Evolutionary conservation across 2,329 filamentous ascomycete species (phyloP).

Genomic region (Byssothecium circinans): DNA sequence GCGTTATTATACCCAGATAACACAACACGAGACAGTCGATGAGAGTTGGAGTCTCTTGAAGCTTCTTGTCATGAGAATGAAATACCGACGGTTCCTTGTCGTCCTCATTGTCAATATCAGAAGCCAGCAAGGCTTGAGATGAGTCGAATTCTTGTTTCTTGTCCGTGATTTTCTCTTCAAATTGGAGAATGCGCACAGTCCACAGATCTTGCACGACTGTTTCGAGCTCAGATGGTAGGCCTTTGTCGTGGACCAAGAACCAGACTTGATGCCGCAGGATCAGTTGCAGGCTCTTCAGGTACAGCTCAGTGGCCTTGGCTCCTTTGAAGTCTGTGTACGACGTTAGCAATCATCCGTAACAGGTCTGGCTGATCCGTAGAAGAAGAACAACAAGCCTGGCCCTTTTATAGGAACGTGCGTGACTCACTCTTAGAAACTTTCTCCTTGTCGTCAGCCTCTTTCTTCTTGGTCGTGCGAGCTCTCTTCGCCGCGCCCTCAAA

Average conservation of each 20-base stretch:
- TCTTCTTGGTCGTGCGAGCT: constrained; percentile 58
- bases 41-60: constrained; percentile 62
- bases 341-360: constrained; percentile 21
- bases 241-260: constrained; percentile 69
- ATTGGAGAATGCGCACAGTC: constrained; percentile 68
- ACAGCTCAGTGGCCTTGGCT: constrained; percentile 71
- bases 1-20: constrained; percentile 75
- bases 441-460: constrained; percentile 51
- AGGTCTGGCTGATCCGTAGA: background rate
- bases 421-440: constrained; percentile 53
- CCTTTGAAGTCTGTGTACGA: constrained; percentile 61
- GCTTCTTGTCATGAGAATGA: constrained; percentile 48
- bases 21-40: constrained; percentile 76
- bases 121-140: constrained; percentile 61
- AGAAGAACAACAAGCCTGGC: too few relatives aligned
- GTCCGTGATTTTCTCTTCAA: constrained; percentile 50
- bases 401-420: background rate
- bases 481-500: constrained; percentile 60
- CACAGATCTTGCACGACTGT: constrained; percentile 81
- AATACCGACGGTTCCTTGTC: constrained; percentile 33
- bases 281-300: constrained; percentile 80
- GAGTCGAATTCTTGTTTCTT: constrained; percentile 38
- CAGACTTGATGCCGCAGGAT: constrained; percentile 79
- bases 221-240: constrained; percentile 73
- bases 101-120: constrained; percentile 50